phyloP scores from a whole-genome alignment of 2,329 filamentous ascomycete species.

The Phialophora macrospora region DNA sequence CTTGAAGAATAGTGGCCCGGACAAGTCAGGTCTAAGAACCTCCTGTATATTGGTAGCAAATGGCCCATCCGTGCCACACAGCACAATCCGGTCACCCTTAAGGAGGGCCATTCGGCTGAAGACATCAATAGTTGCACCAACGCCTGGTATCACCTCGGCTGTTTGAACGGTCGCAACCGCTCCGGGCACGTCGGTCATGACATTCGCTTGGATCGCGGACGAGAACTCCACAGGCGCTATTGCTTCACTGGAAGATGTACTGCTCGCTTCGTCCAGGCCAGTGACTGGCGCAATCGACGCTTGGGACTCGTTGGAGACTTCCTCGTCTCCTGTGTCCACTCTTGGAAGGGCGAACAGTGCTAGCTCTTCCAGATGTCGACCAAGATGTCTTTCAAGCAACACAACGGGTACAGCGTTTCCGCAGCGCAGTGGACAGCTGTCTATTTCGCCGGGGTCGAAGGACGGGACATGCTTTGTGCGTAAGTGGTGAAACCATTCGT shows the following conservation, averaged over 20 bases:
- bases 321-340: slow-evolving; percentile 4
- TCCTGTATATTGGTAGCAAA: neutral
- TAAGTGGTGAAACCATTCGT: slow-evolving; percentile 24
- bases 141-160: neutral
- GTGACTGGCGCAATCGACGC: neutral
- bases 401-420: neutral
- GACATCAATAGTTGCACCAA: neutral
- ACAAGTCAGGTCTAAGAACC: neutral
- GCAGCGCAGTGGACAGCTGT: slow-evolving; percentile 13
- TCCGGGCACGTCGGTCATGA: neutral
- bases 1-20: too few relatives aligned
- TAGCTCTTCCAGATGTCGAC: slow-evolving; percentile 38
- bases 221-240: neutral
- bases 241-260: neutral
- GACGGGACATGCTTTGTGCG: neutral
- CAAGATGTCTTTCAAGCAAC: slow-evolving; percentile 34
- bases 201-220: neutral
- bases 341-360: slow-evolving; percentile 37
- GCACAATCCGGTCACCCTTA: neutral
- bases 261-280: slow-evolving; percentile 1
- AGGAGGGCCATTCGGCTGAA: neutral
- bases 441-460: neutral
- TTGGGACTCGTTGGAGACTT: slow-evolving; percentile 10
- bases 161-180: neutral
- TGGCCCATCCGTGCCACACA: too few relatives aligned